Conservation (phyloP, 352 stramenopile species). For the Globisporangium iwayamae region DNA sequence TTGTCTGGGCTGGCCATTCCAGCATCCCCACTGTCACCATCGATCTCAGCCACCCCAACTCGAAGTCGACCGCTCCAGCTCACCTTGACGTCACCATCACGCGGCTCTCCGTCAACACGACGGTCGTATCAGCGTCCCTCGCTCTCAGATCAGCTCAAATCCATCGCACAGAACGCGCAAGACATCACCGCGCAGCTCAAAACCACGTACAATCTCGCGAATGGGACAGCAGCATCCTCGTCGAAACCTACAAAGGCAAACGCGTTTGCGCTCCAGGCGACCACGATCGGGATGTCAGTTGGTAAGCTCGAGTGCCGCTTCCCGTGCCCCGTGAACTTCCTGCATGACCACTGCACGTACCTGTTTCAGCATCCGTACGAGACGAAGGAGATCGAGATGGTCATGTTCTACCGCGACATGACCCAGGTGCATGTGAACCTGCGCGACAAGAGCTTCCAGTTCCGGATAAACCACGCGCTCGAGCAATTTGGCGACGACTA, state of each 20-base stretch:
- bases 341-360: constrained; percentile 49
- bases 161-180: constrained; percentile 47
- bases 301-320: constrained; percentile 62
- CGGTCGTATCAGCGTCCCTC: constrained; percentile 31
- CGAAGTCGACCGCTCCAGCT: constrained; percentile 3
- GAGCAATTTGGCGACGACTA: constrained; percentile 69
- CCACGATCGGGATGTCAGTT: constrained; percentile 45
- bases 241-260: neutral
- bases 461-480: constrained; percentile 37
- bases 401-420: constrained; percentile 81
- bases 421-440: constrained; percentile 34
- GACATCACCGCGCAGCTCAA: constrained; percentile 50
- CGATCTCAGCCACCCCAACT: neutral
- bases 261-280: constrained; percentile 30
- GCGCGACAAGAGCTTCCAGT: constrained; percentile 41
- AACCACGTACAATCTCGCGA: constrained; percentile 38
- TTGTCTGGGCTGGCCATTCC: neutral
- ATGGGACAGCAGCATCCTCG: neutral
- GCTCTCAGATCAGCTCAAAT: constrained; percentile 58
- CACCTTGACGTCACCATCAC: neutral
- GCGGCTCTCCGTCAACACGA: neutral
- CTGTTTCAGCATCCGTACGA: constrained; percentile 74
- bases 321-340: constrained; percentile 52
- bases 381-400: constrained; percentile 61
- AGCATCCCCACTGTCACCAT: neutral